Conservation (phyloP, 2,329 filamentous ascomycete genomes). For the Mycosphaerella sp. region DNA sequence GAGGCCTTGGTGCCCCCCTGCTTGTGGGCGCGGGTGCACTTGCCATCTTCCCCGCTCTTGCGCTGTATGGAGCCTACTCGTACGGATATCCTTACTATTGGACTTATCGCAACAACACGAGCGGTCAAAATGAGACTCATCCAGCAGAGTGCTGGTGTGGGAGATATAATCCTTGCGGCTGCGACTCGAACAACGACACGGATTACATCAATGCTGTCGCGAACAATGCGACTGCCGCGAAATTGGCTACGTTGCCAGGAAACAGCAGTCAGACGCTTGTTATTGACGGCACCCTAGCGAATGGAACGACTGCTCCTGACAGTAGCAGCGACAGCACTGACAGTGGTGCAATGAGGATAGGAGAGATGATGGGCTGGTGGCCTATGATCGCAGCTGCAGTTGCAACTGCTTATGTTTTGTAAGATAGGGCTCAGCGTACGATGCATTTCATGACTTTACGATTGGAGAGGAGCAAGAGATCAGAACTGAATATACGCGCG, state of each 20-base stretch:
- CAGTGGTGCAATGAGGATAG: constrained; percentile 17
- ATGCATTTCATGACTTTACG: neutral
- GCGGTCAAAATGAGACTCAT: constrained; percentile 50
- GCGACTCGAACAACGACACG: constrained; percentile 58
- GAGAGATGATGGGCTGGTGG: constrained; percentile 32
- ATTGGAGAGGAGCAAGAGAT: neutral
- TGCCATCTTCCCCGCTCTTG: constrained; percentile 50
- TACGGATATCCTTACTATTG: constrained; percentile 57
- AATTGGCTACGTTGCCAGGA: constrained; percentile 57
- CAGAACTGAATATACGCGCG: no score
- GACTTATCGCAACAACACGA: constrained; percentile 44
- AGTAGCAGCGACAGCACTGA: constrained; percentile 27
- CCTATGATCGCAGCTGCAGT: constrained; percentile 33
- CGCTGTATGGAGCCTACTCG: constrained; percentile 57
- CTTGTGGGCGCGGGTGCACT: constrained; percentile 46
- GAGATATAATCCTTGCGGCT: constrained; percentile 54
- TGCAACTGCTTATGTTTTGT: constrained; percentile 1
- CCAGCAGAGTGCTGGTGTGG: constrained; percentile 58
- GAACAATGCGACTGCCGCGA: constrained; percentile 57
- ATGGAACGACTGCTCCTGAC: constrained; percentile 39
- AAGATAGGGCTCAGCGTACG: neutral
- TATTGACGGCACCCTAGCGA: constrained; percentile 66
- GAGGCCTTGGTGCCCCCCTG: constrained; percentile 44
- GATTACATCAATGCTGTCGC: constrained; percentile 52
- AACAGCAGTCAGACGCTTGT: constrained; percentile 52